Conservation (phyloP, 805 yeast species). For the Nakazawaea molendinolei region DNA sequence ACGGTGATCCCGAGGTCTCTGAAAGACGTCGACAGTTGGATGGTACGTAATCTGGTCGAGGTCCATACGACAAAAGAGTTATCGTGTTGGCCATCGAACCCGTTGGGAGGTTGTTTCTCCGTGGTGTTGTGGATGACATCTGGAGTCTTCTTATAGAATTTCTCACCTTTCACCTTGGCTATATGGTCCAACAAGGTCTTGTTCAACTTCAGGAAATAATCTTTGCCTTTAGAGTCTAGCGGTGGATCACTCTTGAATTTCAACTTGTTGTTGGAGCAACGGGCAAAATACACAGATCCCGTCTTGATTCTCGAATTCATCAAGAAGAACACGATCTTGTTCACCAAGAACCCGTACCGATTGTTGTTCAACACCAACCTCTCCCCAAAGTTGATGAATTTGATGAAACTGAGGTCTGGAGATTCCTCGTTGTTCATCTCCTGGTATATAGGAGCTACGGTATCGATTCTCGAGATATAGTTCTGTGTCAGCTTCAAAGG, state of each 20-base stretch:
- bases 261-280: constrained; percentile 58
- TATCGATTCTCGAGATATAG: constrained; percentile 64
- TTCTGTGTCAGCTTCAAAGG: constrained; percentile 68
- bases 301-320: constrained; percentile 84
- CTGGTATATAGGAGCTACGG: constrained; percentile 65
- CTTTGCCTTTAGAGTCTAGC: constrained; percentile 64
- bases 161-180: constrained; percentile 23
- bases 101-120: constrained; percentile 30
- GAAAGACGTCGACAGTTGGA: constrained; percentile 71
- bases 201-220: constrained; percentile 60
- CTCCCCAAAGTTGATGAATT: constrained; percentile 88
- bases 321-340: constrained; percentile 85
- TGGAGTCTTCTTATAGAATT: constrained; percentile 19
- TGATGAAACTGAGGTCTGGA: constrained; percentile 60
- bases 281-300: constrained; percentile 90
- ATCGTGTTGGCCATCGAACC: constrained; percentile 49
- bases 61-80: constrained; percentile 88
- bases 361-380: constrained; percentile 72
- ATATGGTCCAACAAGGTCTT: constrained; percentile 40
- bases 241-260: constrained; percentile 74
- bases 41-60: constrained; percentile 79
- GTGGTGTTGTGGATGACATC: not conserved
- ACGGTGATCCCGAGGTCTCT: constrained; percentile 55
- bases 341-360: constrained; percentile 81
- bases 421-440: constrained; percentile 48